Evolutionary conservation across 2,329 filamentous ascomycete genomes (phyloP), one percentile per base, ranked within the genome.

Genomic region (Aureobasidium lini): DNA sequence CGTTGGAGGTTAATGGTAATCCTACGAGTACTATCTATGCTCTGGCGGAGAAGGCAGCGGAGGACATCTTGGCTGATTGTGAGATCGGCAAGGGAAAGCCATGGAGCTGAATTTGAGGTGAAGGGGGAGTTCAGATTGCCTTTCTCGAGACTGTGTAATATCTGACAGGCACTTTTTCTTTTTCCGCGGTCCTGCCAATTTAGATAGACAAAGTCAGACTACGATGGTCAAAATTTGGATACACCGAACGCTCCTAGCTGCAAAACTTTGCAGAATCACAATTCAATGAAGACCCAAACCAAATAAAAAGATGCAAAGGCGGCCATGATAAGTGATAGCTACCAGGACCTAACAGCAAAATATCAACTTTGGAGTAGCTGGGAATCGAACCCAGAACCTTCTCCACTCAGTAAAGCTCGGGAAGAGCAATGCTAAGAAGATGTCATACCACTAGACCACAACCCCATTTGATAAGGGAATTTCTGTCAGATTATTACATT

Each of bases 1-100:
- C 67, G 1, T 60, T 67, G 16, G 61, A 62, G 16, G 32, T 62
- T 6, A 60, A 59, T 16, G 65, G 61, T 1, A 65, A 68, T 59
- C 62, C 63, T 1, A 64, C 64, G 57, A 66, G 62, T 32, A 53
- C 49, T 6, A 61, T 67, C 3, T 67, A 68, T 56, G 64, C 63
- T 0, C 61, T 67, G 36, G 66, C 66, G 13, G 64, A 67, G 56
- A 62, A 60, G 52, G 65, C 59, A 9, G 65, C 60, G 6, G 53
- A 47, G 32, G 53, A 46, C 6, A 57, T 57, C 23, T 34, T 54
- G 39, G 32, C n/a, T 4, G 47, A 49, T 28, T 49, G 47, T 11
- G 10, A 48, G 44, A 13, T 9, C 13, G 37, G 15, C 6, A 40
- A 40, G 37, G 37, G 37, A 15, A 40, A n/a, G 37, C 6, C 11